Base-by-base conservation (phyloP, 768 basidiomycete genomes). In the Sporobolomyces roseus region DNA sequence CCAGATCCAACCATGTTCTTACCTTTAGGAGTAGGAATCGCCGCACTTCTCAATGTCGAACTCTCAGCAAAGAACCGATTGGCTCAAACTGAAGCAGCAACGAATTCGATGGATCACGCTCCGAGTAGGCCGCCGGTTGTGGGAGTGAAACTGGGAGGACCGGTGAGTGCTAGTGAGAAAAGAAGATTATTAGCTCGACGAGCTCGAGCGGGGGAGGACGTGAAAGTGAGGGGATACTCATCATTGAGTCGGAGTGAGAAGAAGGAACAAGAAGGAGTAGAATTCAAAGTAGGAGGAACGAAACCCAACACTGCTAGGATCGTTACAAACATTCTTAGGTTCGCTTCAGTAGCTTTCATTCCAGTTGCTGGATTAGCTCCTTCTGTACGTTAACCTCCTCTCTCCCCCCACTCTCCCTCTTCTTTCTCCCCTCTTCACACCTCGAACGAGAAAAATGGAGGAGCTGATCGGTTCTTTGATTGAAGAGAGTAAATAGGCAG, bases 41-140 rank as follows among this genome's bases (percentile, higher is more conserved):
- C 75, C 13, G 76, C 75, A 5, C 71, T 79, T 49, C 52, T 74
- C 14, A 80, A 80, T 72, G 79, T 79, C n/a, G 80, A 80, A 36
- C 58, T 77, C 21, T 66, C 62, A 43, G 67, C 72, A 4, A 52
- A 48, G 43, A 77, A 63, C 35, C 68, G 76, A 23, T 48, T 46
- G 58, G n/a, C 5, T 5, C 56, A 59, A 27, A 59, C 56, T 33
- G 41, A 33, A 25, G 56, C 12, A 6, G 56, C 27, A n/a, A n/a
- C 4, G 19, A 48, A 33, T 25, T 23, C 23, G 41, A 14, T 56
- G 6, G 16, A 41, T 13, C 13, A 23, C 10, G 38, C 9, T 41
- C 38, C 38, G 38, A 41, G 38, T 41, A 9, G 9, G 17, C 38
- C 38, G 10, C 9, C 45, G 12, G n/a, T 16, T 12, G 32, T 5